Evolutionary conservation across 2,329 filamentous ascomycete species (phyloP), one percentile per base, ranked within the genome.

Genomic region (Chrysosporium keratinophilum): DNA sequence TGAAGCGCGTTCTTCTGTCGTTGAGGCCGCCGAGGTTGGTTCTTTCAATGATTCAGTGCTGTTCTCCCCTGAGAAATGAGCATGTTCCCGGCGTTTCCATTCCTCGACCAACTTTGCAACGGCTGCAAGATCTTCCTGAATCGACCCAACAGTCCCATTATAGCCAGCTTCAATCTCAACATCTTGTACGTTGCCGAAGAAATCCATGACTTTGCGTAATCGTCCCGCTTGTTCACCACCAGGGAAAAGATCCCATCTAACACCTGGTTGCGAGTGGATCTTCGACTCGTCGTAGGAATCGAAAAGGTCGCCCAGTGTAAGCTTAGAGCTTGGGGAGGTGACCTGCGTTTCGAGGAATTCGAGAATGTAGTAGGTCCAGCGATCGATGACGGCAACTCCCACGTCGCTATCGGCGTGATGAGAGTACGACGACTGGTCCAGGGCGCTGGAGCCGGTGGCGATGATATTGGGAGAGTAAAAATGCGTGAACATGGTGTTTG

Each of bases 381-480:
- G 85, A 69, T 98, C 93, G 67, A 98, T 98, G 59, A 98, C 93
- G 33, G 93, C 93, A 20, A 98, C 93, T 35, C 93, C 93, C 34
- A 98, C 90, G 65, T 98, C 93, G 70, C 91, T 95, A 71, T 98
- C 93, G 54, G 93, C 93, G 69, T 98, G 93, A 72, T 98, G 93
- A 1, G 88, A 95, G 72, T 98, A 98, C 0, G 87, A 95, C 4
- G 88, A 95, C 70, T 98, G 88, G 67, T 97, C 91, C 57, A 97
- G 84, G 68, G 93, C 89, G 2, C 87, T 94, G 33, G 88, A 95
- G n/a, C 93, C 93, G 0, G 94, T 98, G 0, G 93, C 93, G 64
- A 98, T 89, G 64, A 98, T 96, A 65, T 97, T 97, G 46, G 91
- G 91, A 4, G 89, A 95, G 76, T 98, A 98, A 65, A 98, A 88